phyloP scores from a whole-genome alignment of 2,329 filamentous ascomycete genomes.

The Ophiognomonia clavigignenti-juglandacearum region DNA sequence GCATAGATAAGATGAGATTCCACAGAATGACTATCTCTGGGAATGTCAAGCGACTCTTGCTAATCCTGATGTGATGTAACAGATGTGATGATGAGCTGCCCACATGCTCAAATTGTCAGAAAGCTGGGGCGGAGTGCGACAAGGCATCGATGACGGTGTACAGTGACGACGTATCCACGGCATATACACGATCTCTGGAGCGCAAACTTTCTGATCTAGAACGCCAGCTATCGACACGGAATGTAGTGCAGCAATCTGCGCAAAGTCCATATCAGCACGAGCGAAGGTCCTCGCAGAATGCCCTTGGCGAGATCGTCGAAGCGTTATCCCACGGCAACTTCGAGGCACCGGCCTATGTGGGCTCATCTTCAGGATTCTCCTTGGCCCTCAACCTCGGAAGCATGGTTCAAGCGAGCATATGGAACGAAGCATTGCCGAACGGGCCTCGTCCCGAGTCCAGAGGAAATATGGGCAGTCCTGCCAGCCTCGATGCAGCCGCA shows the following conservation, averaged over 20 bases:
- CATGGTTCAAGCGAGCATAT: slow-evolving; percentile 49
- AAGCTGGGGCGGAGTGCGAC: slow-evolving; percentile 35
- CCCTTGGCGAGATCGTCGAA: slow-evolving; percentile 39
- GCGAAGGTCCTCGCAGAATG: slow-evolving; percentile 19
- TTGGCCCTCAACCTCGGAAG: slow-evolving; percentile 45
- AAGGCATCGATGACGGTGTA: too few species aligned
- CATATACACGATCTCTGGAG: not conserved
- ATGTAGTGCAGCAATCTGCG: not conserved
- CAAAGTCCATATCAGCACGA: not conserved
- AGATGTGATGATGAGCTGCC: slow-evolving; percentile 39
- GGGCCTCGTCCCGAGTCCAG: slow-evolving; percentile 6
- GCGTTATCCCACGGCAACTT: slow-evolving; percentile 39
- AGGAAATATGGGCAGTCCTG: slow-evolving; percentile 7
- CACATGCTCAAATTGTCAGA: slow-evolving; percentile 38
- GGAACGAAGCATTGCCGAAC: slow-evolving; percentile 42
- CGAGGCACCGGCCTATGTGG: slow-evolving; percentile 40
- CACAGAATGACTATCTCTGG: not conserved
- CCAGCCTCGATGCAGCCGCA: slow-evolving; percentile 1
- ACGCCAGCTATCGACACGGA: not conserved
- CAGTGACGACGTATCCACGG: slow-evolving; percentile 14
- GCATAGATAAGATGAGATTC: too few species aligned
- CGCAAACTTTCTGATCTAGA: not conserved
- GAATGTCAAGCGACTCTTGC: not conserved
- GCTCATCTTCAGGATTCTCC: slow-evolving; percentile 40
- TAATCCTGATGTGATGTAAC: not conserved